Evolutionary conservation across 768 basidiomycete genomes (phyloP).

Genomic region (Mycena crocata): DNA sequence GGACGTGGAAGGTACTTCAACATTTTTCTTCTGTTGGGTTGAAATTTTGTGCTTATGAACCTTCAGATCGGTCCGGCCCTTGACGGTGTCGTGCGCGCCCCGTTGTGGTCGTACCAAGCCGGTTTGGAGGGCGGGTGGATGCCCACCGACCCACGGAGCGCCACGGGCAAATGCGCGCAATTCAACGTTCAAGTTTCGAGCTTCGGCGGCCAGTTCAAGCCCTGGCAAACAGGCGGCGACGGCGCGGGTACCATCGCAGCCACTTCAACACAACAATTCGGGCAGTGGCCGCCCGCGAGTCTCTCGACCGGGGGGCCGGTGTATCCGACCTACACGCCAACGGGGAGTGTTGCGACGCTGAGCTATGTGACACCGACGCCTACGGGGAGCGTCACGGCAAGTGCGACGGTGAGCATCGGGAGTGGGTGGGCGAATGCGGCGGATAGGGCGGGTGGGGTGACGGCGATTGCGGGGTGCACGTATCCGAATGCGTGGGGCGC

Average conservation of each 20-base stretch:
- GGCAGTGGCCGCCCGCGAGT: slow-evolving; percentile 49
- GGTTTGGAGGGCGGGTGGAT: slow-evolving; percentile 57
- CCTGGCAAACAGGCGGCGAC: slow-evolving; percentile 69
- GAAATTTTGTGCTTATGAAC: slow-evolving; percentile 7
- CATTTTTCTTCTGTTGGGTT: background rate
- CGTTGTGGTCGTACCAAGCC: slow-evolving; percentile 77
- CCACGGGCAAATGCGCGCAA: slow-evolving; percentile 62
- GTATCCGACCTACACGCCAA: slow-evolving; percentile 16
- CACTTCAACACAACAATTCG: slow-evolving; percentile 41
- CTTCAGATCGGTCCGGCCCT: background rate
- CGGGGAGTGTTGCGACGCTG: background rate
- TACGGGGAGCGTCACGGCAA: too few species aligned
- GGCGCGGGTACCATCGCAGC: slow-evolving; percentile 40
- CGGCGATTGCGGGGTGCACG: slow-evolving; percentile 57
- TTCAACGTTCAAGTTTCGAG: slow-evolving; percentile 47
- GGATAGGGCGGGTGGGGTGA: slow-evolving; percentile 56
- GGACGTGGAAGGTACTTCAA: slow-evolving; percentile 80
- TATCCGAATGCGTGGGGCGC: slow-evolving; percentile 63
- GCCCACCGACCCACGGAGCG: slow-evolving; percentile 58
- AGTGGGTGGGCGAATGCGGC: slow-evolving; percentile 64
- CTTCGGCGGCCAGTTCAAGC: slow-evolving; percentile 53
- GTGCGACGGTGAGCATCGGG: slow-evolving; percentile 55
- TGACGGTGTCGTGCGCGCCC: slow-evolving; percentile 48
- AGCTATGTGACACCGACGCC: background rate
- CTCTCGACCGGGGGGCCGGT: slow-evolving; percentile 26